Evolutionary conservation across 495 filamentous ascomycete genomes (phyloP).

Genomic region (Aspergillus nidulans): DNA sequence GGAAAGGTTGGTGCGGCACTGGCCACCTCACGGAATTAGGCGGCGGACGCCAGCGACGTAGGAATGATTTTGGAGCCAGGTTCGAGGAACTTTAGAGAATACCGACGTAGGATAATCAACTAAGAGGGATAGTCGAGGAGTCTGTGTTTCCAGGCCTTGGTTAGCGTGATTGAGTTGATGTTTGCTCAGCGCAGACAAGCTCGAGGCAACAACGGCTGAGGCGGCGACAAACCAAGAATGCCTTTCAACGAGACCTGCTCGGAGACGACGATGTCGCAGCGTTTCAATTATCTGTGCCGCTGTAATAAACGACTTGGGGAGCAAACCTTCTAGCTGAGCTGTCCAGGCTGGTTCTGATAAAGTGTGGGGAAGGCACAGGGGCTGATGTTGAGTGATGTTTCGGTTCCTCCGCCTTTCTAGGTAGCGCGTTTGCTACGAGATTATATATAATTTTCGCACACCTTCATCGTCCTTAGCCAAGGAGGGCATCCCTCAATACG

Average conservation of each 20-base stretch:
- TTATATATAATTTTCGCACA: too few species aligned
- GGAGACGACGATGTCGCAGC: background rate
- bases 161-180: background rate
- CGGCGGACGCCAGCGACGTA: constrained; percentile 29
- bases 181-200: background rate
- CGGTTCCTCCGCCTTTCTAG: background rate
- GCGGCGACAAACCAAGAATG: background rate
- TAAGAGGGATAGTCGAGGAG: too few species aligned
- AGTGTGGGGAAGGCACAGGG: background rate
- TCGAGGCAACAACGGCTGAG: background rate
- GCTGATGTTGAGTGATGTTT: background rate
- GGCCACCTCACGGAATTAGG: constrained; percentile 18
- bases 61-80: constrained; percentile 40
- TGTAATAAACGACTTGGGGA: too few species aligned
- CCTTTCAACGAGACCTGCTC: background rate
- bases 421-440: too few species aligned
- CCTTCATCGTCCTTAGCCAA: too few species aligned
- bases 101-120: too few species aligned
- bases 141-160: background rate
- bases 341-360: too few species aligned
- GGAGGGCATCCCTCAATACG: too few species aligned
- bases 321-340: too few species aligned
- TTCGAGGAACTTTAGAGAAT: constrained; percentile 7
- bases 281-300: too few species aligned
- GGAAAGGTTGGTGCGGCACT: constrained; percentile 15